phyloP scores from a whole-genome alignment of 495 filamentous ascomycete species.

The Hapsidospora chrysogenum region DNA sequence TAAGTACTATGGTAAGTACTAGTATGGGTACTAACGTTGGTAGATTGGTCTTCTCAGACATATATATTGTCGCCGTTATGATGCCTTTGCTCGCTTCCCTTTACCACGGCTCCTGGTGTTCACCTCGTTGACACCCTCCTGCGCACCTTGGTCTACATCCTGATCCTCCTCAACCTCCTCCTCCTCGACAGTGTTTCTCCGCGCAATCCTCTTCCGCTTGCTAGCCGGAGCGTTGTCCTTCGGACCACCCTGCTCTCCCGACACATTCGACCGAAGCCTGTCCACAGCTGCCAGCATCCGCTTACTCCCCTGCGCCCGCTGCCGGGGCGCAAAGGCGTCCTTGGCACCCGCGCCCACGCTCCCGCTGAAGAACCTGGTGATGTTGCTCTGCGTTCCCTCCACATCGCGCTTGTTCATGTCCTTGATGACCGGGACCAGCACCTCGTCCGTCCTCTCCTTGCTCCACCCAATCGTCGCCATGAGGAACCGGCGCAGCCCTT shows the following conservation, averaged over 20 bases:
- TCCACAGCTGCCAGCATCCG: conserved; percentile 71
- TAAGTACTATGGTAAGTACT: no score
- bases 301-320: conserved; percentile 48
- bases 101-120: no score
- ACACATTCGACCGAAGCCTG: conserved; percentile 34
- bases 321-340: conserved; percentile 66
- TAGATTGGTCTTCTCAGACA: no score
- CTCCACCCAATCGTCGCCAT: conserved; percentile 92
- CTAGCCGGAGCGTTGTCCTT: conserved; percentile 6
- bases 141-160: no score
- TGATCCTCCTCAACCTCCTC: conserved; percentile 9
- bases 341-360: conserved; percentile 20
- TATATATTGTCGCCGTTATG: no score
- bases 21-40: no score
- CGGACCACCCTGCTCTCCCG: conserved; percentile 5
- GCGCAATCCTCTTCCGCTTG: conserved; percentile 11
- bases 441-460: conserved; percentile 80
- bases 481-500: conserved; percentile 66
- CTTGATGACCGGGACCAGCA: conserved; percentile 80
- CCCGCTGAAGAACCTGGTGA: conserved; percentile 67
- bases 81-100: no score
- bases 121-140: no score
- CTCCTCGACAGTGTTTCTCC: conserved; percentile 7
- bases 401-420: conserved; percentile 79
- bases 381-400: conserved; percentile 90